Conservation (phyloP, 495 filamentous ascomycete species). For the Xylaria intraflava region DNA sequence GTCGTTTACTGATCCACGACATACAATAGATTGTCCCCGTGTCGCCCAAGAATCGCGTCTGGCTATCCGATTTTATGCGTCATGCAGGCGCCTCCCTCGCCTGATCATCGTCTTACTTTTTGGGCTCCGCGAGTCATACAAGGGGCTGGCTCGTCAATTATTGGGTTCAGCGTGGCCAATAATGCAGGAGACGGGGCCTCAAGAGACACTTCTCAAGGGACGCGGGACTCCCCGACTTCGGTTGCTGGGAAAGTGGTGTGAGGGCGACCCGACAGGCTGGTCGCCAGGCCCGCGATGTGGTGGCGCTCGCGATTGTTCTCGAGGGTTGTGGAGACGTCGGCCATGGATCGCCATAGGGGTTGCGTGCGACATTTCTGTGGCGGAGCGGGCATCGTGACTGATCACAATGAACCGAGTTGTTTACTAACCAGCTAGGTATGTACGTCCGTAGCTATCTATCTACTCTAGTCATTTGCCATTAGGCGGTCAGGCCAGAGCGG, state of each 20-base stretch:
- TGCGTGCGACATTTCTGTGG: neutral
- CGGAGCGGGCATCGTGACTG: neutral
- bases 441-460: no score
- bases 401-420: neutral
- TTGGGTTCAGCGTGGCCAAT: neutral
- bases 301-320: neutral
- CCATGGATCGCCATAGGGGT: neutral
- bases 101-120: neutral
- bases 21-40: neutral
- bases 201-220: neutral
- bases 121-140: neutral
- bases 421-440: neutral
- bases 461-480: neutral
- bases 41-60: neutral
- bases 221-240: neutral
- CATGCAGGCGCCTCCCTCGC: neutral
- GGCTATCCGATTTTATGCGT: neutral
- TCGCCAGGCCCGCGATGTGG: neutral
- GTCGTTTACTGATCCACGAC: neutral
- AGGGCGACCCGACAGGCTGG: slow-evolving; percentile 5
- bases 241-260: neutral
- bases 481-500: neutral
- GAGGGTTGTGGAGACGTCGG: neutral
- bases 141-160: neutral
- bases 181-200: neutral